Conservation (phyloP, 768 basidiomycete genomes). For the Leccinum subgranulosum region DNA sequence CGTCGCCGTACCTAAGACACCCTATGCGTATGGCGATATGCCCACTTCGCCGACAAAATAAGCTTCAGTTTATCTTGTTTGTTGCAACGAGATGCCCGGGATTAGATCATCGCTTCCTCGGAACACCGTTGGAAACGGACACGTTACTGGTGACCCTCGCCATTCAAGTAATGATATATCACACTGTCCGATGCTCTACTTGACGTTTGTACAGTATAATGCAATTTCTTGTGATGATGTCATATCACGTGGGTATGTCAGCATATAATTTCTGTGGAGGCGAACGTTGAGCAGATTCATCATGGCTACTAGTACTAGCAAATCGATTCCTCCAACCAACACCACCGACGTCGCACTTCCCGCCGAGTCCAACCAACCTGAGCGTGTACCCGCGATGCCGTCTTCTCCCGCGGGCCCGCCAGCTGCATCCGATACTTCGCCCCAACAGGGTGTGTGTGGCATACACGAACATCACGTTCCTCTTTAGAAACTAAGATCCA, state of each 20-base stretch:
- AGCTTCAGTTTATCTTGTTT: not conserved
- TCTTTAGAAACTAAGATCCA: not conserved
- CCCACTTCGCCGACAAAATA: not conserved
- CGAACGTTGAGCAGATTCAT: not conserved
- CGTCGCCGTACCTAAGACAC: constrained; percentile 8
- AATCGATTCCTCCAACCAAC: not conserved
- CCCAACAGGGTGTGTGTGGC: constrained; percentile 40
- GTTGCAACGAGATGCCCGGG: not conserved
- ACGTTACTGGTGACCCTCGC: not conserved
- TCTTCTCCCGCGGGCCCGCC: constrained; percentile 29
- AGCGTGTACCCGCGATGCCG: not conserved
- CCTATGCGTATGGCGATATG: not conserved
- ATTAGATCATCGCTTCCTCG: not conserved
- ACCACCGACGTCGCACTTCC: not conserved
- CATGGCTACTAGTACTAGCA: constrained; percentile 6
- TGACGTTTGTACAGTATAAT: not conserved
- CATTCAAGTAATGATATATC: not conserved
- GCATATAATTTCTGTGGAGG: not conserved
- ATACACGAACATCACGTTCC: not conserved
- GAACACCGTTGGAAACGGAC: not conserved
- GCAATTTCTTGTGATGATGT: constrained; percentile 14
- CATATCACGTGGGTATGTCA: constrained; percentile 22
- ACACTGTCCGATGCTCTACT: not conserved
- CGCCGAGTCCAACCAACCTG: constrained; percentile 1
- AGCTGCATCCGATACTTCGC: constrained; percentile 25